phyloP scores from a whole-genome alignment of 2,329 filamentous ascomycete genomes.

The Exophiala sp. region DNA sequence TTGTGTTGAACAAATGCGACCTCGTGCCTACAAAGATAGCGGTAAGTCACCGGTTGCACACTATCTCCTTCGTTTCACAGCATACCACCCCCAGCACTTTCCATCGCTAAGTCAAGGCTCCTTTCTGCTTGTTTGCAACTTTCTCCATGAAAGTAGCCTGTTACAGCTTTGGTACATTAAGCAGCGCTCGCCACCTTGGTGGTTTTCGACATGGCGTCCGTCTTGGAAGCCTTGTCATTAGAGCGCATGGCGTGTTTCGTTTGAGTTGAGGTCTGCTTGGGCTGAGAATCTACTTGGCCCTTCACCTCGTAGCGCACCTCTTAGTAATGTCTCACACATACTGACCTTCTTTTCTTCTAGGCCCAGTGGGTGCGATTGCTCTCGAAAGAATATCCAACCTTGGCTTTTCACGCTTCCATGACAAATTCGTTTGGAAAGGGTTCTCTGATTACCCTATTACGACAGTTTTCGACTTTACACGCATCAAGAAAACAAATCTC shows the following conservation, averaged over 20 bases:
- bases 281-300: constrained; percentile 43
- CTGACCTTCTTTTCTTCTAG: constrained; percentile 50
- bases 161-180: constrained; percentile 99
- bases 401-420: constrained; percentile 90
- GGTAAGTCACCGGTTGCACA: constrained; percentile 59
- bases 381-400: constrained; percentile 85
- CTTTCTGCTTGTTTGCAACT: constrained; percentile 55
- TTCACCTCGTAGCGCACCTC: constrained; percentile 67
- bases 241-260: constrained; percentile 73
- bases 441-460: constrained; percentile 80
- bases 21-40: constrained; percentile 86
- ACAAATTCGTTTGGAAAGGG: constrained; percentile 97
- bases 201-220: constrained; percentile 53
- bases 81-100: constrained; percentile 27
- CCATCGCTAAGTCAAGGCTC: constrained; percentile 83
- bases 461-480: constrained; percentile 88
- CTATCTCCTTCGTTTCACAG: constrained; percentile 10
- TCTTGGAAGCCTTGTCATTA: constrained; percentile 78
- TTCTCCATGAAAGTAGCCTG: constrained; percentile 76
- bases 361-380: constrained; percentile 86
- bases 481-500: constrained; percentile 89
- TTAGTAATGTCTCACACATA: constrained; percentile 99
- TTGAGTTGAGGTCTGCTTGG: constrained; percentile 92
- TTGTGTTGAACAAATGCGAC: constrained; percentile 86
- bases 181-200: constrained; percentile 56